Percentiles rank a stretch among this genome's conserved stretches.
Conservation (phyloP, 164 flowering plant species). For the Liriodendron chinense region DNA sequence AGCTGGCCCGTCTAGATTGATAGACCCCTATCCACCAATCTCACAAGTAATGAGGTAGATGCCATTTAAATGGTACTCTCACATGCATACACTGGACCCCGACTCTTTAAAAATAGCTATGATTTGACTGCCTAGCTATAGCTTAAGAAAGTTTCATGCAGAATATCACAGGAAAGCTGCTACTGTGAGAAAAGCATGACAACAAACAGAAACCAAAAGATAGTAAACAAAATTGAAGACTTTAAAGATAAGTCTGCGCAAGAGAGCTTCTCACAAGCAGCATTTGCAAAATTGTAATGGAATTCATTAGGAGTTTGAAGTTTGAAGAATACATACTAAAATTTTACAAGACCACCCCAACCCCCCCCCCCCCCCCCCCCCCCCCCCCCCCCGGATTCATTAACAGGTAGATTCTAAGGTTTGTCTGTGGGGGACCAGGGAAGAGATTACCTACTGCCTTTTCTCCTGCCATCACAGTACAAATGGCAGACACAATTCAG, state of each 20-base stretch:
- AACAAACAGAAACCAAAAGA: background rate
- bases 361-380: too few species aligned
- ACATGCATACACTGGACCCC: too few species aligned
- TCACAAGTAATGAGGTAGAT: too few species aligned
- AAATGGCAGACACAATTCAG: background rate
- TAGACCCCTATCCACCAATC: too few species aligned
- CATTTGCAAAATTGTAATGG: constrained; percentile 1
- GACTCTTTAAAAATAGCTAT: background rate
- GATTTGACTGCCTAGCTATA: too few species aligned
- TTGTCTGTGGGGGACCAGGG: background rate
- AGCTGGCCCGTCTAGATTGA: too few species aligned
- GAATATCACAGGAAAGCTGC: background rate
- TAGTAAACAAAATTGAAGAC: too few species aligned
- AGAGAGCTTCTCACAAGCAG: background rate
- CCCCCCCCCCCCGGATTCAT: constrained; percentile 5
- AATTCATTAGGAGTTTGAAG: constrained; percentile 2
- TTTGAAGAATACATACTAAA: background rate
- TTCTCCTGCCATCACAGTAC: background rate
- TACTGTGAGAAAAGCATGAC: background rate
- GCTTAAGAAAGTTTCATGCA: background rate
- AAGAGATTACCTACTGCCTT: background rate
- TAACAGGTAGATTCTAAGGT: constrained; percentile 2
- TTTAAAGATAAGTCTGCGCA: background rate
- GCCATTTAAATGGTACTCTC: too few species aligned
- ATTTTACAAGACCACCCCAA: too few species aligned